Evolutionary conservation across 805 yeast genomes (phyloP), one percentile per base, ranked within the genome.

Genomic region (Saccharomycodes ludwigii): DNA sequence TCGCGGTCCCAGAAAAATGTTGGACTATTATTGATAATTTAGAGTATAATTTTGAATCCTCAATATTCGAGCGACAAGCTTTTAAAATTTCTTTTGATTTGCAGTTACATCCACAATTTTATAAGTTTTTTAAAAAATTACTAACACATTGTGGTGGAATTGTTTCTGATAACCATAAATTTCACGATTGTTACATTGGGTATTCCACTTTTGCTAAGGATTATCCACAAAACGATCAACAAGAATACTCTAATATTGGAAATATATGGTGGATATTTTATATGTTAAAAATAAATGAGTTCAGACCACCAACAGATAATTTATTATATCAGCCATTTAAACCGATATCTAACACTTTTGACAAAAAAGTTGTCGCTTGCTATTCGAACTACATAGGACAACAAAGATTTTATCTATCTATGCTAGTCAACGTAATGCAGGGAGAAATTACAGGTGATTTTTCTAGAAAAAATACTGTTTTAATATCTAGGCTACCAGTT

Each of bases 341-440:
- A 21, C 48, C 52, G 15, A 59, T n/a, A n/a, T n/a, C n/a, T n/a
- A n/a, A 50, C 0, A 42, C 83, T 2, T 59, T 67, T 2, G 72
- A 64, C 4, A 69, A 79, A 61, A 56, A 58, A 11, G 63, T 51
- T 73, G 23, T 63, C 3, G 68, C 84, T 8, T 66, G 84, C 7
- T 68, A 82, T 3, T 76, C 95, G 0, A 83, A 84, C 44, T 85
- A 81, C 47, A 69, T 79, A 15, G 96, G 96, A 0, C 91, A 80
- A 46, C 80, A 94, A 1, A 59, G 98, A 26, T 58, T 61, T 23
- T 88, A 83, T 44, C 55, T 91, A 21, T 73, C 75, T 33, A 63
- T 63, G 29, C 58, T 88, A 9, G 70, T 79, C 3, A 61, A 61
- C 14, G 62, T 77, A 1, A 48, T 83, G 44, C 96, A 97, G 2